These are phyloP conservation scores for Coemansia biformis DNA, from an alignment of 192 early-diverging fungal genomes.

Conservation along the genomic window DNA sequence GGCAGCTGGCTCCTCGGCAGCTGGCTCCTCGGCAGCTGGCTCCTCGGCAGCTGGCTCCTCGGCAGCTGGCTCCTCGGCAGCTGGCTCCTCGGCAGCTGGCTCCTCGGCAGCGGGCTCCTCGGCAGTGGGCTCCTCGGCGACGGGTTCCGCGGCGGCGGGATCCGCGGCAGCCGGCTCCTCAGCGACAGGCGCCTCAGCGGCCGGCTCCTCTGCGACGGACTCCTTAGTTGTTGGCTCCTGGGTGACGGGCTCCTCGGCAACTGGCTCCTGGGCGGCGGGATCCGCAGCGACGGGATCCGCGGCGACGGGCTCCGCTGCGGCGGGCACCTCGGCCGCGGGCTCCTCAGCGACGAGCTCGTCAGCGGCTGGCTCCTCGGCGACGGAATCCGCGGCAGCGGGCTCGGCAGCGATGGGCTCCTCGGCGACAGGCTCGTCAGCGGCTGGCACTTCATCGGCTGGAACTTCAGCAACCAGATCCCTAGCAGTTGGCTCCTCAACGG, in stretches of 20 bases:
- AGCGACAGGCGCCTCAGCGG: background rate
- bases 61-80: constrained; percentile 1
- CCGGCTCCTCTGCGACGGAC: background rate
- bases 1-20: background rate
- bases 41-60: constrained; percentile 6
- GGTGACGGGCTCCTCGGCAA: background rate
- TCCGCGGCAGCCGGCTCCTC: too few species aligned
- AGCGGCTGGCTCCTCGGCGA: constrained; percentile 1
- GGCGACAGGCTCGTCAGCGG: background rate
- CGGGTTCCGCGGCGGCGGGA: background rate
- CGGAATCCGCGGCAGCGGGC: background rate
- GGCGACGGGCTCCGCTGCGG: background rate
- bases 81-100: background rate
- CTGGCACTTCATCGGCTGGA: background rate
- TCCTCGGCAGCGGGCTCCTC: constrained; percentile 1
- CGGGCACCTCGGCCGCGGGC: constrained; percentile 6
- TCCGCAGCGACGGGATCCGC: constrained; percentile 1
- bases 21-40: background rate
- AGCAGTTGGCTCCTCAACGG: background rate
- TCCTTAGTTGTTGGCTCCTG: background rate
- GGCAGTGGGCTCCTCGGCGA: background rate
- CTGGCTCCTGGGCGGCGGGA: background rate
- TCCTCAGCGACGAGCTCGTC: constrained; percentile 1
- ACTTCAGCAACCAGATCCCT: background rate
- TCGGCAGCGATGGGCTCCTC: background rate